phyloP scores from a whole-genome alignment of 73 alveolate species.

The Paramecium sexaurelia region DNA sequence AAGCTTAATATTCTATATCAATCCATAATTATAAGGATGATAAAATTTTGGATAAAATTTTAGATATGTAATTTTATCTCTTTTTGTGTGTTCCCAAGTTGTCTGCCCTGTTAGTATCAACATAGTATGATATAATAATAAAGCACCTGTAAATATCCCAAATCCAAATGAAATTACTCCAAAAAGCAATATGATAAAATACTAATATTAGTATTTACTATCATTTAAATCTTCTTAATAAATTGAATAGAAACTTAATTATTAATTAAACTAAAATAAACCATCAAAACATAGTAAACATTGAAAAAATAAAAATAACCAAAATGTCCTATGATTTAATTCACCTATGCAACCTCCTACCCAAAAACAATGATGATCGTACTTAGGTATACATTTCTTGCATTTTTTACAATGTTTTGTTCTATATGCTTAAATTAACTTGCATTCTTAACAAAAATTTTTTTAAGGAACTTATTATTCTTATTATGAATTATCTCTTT shows the following conservation, averaged over 20 bases:
- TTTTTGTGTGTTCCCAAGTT: slow-evolving; percentile 86
- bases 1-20: slow-evolving; percentile 58
- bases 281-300: slow-evolving; percentile 60
- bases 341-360: slow-evolving; percentile 88
- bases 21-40: slow-evolving; percentile 78
- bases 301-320: slow-evolving; percentile 72
- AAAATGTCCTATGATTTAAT: slow-evolving; percentile 80
- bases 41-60: slow-evolving; percentile 70
- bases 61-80: slow-evolving; percentile 73
- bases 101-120: slow-evolving; percentile 73
- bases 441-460: slow-evolving; percentile 71
- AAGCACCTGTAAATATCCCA: slow-evolving; percentile 70
- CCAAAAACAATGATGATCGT: slow-evolving; percentile 90
- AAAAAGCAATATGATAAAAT: slow-evolving; percentile 11
- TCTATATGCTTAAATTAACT: slow-evolving; percentile 71
- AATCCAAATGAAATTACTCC: slow-evolving; percentile 23
- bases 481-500: neutral
- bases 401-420: slow-evolving; percentile 82
- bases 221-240: slow-evolving; percentile 14
- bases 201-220: neutral
- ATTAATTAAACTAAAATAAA: slow-evolving; percentile 32
- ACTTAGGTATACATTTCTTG: slow-evolving; percentile 78
- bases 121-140: slow-evolving; percentile 73
- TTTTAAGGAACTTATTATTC: slow-evolving; percentile 59
- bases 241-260: slow-evolving; percentile 13